phyloP scores from a whole-genome alignment of 805 yeast genomes.

The Candida pseudoglaebosa region DNA sequence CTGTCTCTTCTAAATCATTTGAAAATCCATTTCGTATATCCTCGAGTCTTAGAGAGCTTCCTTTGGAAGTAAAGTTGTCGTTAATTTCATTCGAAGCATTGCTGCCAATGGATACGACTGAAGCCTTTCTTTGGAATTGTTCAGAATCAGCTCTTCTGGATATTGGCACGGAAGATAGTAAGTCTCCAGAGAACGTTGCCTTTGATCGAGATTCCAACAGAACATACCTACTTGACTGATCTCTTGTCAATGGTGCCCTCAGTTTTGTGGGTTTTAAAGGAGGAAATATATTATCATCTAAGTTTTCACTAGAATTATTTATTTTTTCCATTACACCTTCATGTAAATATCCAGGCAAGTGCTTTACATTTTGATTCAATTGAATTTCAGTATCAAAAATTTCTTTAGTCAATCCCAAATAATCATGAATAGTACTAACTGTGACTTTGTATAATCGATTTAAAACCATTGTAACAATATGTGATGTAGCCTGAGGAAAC shows the following conservation, averaged over 20 bases:
- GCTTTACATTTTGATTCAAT: slow-evolving; percentile 42
- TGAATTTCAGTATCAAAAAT: slow-evolving; percentile 71
- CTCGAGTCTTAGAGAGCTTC: slow-evolving; percentile 3
- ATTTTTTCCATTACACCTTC: slow-evolving; percentile 49
- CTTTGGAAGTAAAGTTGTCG: slow-evolving; percentile 3
- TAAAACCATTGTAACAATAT: slow-evolving; percentile 88
- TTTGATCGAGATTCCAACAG: slow-evolving; percentile 49
- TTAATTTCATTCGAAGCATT: not conserved
- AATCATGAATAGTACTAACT: slow-evolving; percentile 82
- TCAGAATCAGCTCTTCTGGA: slow-evolving; percentile 39
- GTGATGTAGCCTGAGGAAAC: slow-evolving; percentile 87
- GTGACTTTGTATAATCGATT: slow-evolving; percentile 87
- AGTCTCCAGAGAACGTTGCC: slow-evolving; percentile 76
- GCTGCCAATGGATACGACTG: slow-evolving; percentile 1
- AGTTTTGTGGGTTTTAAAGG: not conserved
- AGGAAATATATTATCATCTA: not conserved
- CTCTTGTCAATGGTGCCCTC: slow-evolving; percentile 5
- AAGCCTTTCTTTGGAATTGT: slow-evolving; percentile 13
- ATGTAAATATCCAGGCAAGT: slow-evolving; percentile 60
- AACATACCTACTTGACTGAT: slow-evolving; percentile 34
- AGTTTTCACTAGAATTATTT: not conserved
- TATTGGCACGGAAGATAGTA: slow-evolving; percentile 75
- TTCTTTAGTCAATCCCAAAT: slow-evolving; percentile 79
- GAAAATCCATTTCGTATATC: slow-evolving; percentile 2
- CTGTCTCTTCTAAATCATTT: slow-evolving; percentile 57